Evolutionary conservation across 345 rosid genomes (phyloP).

Genomic region (Euclidium syriacum): DNA sequence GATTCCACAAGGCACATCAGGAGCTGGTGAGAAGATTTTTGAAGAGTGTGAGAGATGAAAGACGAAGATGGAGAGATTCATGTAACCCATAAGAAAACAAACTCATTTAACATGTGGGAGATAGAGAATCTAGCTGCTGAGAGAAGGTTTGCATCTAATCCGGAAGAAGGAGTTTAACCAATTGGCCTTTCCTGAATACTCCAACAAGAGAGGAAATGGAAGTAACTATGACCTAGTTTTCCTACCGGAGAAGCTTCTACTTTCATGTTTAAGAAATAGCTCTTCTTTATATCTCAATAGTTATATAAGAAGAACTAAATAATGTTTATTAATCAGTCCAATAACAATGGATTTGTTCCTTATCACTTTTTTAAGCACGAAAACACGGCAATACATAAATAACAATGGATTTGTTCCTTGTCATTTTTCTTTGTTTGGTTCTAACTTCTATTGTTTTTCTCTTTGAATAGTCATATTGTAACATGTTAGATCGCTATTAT

Average conservation of each 20-base stretch:
- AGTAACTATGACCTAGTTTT: not conserved
- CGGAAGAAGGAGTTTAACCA: not conserved
- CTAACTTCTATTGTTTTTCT: too few species aligned
- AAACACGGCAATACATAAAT: too few species aligned
- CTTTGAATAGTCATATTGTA: too few species aligned
- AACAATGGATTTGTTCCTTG: too few species aligned
- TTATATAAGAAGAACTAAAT: too few species aligned
- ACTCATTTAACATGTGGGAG: conserved; percentile 37
- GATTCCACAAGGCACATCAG: conserved; percentile 21
- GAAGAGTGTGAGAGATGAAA: conserved; percentile 26
- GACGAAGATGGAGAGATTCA: conserved; percentile 44
- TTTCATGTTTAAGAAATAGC: conserved; percentile 13
- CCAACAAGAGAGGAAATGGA: conserved; percentile 41
- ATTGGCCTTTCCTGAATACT: conserved; percentile 35
- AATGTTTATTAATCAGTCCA: too few species aligned
- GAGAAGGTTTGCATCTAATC: conserved; percentile 12
- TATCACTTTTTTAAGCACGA: too few species aligned
- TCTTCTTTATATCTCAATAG: not conserved
- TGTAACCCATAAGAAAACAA: conserved; percentile 37
- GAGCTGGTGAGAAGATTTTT: conserved; percentile 34
- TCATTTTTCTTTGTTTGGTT: too few species aligned
- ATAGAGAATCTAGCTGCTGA: conserved; percentile 21
- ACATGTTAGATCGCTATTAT: too few species aligned
- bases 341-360: too few species aligned
- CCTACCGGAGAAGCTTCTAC: not conserved